Evolutionary conservation across 208 protist species (phyloP).

Genomic region (Leishmania mexicana): DNA sequence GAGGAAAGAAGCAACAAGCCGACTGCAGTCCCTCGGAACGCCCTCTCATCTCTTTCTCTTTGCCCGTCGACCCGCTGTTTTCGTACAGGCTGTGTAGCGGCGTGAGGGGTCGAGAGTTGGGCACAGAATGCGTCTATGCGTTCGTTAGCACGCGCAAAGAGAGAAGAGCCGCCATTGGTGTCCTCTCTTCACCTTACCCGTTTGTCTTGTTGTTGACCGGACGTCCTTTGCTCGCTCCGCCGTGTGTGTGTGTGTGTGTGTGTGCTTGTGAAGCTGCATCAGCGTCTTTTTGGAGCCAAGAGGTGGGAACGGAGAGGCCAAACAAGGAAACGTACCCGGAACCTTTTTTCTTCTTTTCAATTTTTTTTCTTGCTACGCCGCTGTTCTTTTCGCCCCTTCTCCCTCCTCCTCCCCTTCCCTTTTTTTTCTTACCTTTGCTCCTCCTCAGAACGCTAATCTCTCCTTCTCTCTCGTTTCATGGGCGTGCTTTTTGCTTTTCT

Average conservation of each 20-base stretch:
- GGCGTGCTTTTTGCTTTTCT: constrained; percentile 6
- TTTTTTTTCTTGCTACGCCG: not conserved
- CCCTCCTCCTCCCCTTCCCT: not conserved
- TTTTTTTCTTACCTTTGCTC: not conserved
- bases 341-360: not conserved
- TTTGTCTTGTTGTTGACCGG: not conserved
- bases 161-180: not conserved
- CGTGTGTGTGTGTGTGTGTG: too few relatives aligned
- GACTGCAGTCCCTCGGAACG: not conserved
- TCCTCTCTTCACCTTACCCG: not conserved
- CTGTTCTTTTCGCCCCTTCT: not conserved
- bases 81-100: not conserved
- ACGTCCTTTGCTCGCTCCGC: not conserved
- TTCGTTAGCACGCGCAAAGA: not conserved
- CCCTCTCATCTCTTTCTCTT: not conserved
- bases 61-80: not conserved
- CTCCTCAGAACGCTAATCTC: not conserved
- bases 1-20: not conserved
- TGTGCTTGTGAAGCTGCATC: too few relatives aligned
- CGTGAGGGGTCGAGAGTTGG: not conserved
- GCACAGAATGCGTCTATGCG: not conserved
- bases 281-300: too few relatives aligned
- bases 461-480: constrained; percentile 7
- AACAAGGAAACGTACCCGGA: not conserved
- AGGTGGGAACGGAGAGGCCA: too few relatives aligned